A percentile compares a stretch with the other conserved stretches of the same genome.
Conservation (phyloP, 805 yeast species). For the Komagataella populi region DNA sequence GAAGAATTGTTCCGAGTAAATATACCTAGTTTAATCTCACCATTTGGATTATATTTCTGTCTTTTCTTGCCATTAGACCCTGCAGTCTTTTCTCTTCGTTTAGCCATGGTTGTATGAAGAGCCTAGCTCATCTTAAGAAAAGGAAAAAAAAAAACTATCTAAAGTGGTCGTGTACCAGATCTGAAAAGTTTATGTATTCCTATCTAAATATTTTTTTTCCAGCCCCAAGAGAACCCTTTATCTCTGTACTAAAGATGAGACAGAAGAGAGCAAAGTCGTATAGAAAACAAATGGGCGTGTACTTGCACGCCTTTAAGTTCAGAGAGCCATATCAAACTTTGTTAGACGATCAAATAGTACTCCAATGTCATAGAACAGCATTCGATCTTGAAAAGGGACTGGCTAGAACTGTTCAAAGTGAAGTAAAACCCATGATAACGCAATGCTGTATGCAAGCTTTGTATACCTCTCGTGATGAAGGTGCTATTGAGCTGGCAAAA, state of each 20-base stretch:
- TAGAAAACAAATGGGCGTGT: slow-evolving; percentile 82
- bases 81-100: background rate
- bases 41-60: background rate
- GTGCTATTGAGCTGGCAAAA: slow-evolving; percentile 73
- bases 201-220: background rate
- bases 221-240: background rate
- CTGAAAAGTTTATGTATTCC: background rate
- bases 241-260: slow-evolving; percentile 41
- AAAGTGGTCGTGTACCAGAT: background rate
- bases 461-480: slow-evolving; percentile 57
- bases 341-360: slow-evolving; percentile 69
- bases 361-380: slow-evolving; percentile 49
- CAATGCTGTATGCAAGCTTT: slow-evolving; percentile 90
- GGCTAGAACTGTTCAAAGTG: slow-evolving; percentile 70
- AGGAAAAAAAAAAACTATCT: too few species aligned
- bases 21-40: background rate
- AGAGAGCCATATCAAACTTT: slow-evolving; percentile 88
- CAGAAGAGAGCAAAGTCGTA: slow-evolving; percentile 93
- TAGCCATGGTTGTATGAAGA: background rate
- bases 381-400: slow-evolving; percentile 77
- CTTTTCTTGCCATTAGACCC: background rate
- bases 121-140: background rate
- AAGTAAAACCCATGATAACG: slow-evolving; percentile 82
- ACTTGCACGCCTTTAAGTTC: slow-evolving; percentile 78
- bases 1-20: background rate